phyloP scores from a whole-genome alignment of 305 asterid genomes.

The Fraxinus xanthoxyloides region DNA sequence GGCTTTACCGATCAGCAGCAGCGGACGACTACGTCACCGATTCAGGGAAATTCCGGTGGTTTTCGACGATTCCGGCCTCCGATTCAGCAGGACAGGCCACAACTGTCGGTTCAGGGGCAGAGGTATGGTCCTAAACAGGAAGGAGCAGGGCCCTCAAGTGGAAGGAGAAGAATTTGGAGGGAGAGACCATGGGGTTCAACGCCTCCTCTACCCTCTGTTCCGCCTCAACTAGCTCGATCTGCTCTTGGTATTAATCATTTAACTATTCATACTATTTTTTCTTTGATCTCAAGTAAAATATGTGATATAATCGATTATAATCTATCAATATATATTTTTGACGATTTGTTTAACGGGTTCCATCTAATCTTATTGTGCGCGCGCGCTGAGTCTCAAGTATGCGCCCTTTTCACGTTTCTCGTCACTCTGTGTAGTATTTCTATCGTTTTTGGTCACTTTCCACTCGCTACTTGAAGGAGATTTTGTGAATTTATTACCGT shows the following conservation, averaged over 20 bases:
- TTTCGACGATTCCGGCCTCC: constrained; percentile 12
- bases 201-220: constrained; percentile 17
- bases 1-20: constrained; percentile 21
- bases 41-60: constrained; percentile 9
- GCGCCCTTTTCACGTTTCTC: too few relatives aligned
- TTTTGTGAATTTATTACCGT: too few relatives aligned
- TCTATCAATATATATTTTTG: background rate
- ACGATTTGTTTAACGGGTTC: background rate
- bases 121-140: constrained; percentile 2
- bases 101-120: background rate
- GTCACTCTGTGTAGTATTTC: too few relatives aligned
- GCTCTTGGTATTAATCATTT: constrained; percentile 23
- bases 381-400: too few relatives aligned
- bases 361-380: too few relatives aligned
- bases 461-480: too few relatives aligned
- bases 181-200: constrained; percentile 29
- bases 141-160: constrained; percentile 16
- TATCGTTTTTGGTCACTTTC: too few relatives aligned
- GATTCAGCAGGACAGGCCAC: constrained; percentile 16
- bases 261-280: background rate
- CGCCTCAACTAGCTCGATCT: constrained; percentile 1
- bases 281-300: background rate
- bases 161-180: constrained; percentile 19
- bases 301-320: background rate
- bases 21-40: constrained; percentile 26